Conservation (phyloP, 768 basidiomycete species). For the Suillus subaureus region DNA sequence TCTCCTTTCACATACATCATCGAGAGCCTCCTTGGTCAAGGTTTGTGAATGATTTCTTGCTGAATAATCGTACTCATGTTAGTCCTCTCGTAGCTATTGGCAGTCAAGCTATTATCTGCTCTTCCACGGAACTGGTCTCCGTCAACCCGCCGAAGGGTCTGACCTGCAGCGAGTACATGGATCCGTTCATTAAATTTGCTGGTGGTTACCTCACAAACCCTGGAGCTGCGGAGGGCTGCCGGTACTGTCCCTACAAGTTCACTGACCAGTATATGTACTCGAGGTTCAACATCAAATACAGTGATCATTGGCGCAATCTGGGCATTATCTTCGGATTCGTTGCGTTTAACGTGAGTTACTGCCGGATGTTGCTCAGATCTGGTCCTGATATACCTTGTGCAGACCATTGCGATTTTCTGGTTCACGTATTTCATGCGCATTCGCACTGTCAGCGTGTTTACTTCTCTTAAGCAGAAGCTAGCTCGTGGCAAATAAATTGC, state of each 20-base stretch:
- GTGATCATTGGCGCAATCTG: conserved; percentile 49
- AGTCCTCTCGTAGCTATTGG: conserved; percentile 46
- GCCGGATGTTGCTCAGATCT: not conserved
- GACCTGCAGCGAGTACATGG: conserved; percentile 50
- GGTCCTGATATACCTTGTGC: not conserved
- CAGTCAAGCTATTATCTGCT: conserved; percentile 51
- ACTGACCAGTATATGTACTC: conserved; percentile 52
- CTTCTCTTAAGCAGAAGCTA: conserved; percentile 4
- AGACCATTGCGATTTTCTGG: conserved; percentile 23
- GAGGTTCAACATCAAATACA: conserved; percentile 62
- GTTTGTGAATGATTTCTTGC: conserved; percentile 35
- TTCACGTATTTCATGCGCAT: conserved; percentile 32
- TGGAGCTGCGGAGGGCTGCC: conserved; percentile 39
- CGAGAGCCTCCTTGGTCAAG: conserved; percentile 45
- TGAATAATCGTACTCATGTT: not conserved
- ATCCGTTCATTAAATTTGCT: conserved; percentile 38
- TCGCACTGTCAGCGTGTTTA: conserved; percentile 18
- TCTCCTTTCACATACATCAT: conserved; percentile 61
- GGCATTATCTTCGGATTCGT: conserved; percentile 48
- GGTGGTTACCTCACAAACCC: conserved; percentile 53
- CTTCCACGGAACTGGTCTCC: conserved; percentile 58
- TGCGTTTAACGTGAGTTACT: conserved; percentile 43
- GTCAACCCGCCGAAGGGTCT: conserved; percentile 49
- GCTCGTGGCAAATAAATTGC: not conserved
- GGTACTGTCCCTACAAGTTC: conserved; percentile 57